Evolutionary conservation across 495 filamentous ascomycete species (phyloP), one percentile per base, ranked within the genome.

Genomic region (Podospora bellae-mahoneyi): DNA sequence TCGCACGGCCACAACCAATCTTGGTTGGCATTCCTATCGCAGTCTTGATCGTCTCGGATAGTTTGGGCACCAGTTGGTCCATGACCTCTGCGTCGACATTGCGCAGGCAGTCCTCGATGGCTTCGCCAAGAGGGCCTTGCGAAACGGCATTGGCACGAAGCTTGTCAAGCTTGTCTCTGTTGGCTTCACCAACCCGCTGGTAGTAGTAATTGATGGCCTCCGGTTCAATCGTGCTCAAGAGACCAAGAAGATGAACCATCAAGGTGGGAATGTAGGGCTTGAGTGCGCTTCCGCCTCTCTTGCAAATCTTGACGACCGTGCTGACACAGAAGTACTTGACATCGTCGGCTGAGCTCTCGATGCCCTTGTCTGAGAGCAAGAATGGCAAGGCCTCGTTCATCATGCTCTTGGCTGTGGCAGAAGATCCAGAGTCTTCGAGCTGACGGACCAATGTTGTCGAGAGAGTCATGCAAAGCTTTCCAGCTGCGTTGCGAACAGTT

Each of bases 21-120:
- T 97, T 97, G 3, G 92, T 94, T 9, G 94, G 94, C 76, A 97
- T 88, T 3, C 93, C 94, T 58, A 99, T 85, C 3, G 92, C 91
- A 20, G 89, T 87, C 70, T 93, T 94, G 75, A 97, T 90, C 3
- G 91, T 88, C 53, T 86, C 86, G 72, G 93, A 87, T 0, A 99
- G 83, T 20, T 79, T 83, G 15, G 86, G 86, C 10, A 90, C 84
- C n/a, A 97, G 80, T 26, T 88, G 83, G 69, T 84, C 82, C 85
- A 97, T 93, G 30, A 89, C 89, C 16, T 78, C 76, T 4, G 88
- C 88, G 74, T 99, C 93, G 6, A 96, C 81, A n/a, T 88, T 86
- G 70, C 97, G 92, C 32, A 99, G 81, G 76, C 92, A 93, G 72
- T 92, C 86, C 67, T 97, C 93, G 72, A 97, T 92, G 23, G 93